Base-by-base conservation (phyloP, 345 rosid species). In the Sonneratia alba region DNA sequence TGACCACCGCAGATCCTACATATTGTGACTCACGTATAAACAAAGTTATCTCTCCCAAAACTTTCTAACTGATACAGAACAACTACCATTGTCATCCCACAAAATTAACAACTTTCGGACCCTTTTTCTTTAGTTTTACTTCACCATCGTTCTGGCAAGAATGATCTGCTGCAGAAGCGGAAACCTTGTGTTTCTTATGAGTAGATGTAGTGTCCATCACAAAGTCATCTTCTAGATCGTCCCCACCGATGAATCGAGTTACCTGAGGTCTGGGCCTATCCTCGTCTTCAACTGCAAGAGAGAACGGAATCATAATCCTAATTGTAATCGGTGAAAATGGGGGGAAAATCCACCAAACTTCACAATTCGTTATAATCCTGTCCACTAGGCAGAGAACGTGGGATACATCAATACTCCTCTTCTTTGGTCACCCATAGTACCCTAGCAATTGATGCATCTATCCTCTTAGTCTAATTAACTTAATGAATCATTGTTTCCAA, bases 151-250 rank as follows among this genome's bases (percentile, higher is more conserved):
- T 82, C 51, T 80, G 56, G 62, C 68, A 71, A n/a, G 77, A 77
- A 69, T 75, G 45, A 69, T 36, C 78, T 4, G 43, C 67, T 57
- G 70, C 70, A 21, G 72, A 22, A 43, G 72, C 79, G 12, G 75
- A 70, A 63, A 61, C 53, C 76, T 75, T 76, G 36, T 76, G 79
- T 57, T 82, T 84, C 66, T 77, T 78, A 74, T 38, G 67, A 51
- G 67, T 78, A 71, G 32, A 36, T 43, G 77, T 56, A 45, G 70
- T 83, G 67, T 82, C 85, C 51, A 72, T 71, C 80, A 63, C 36
- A 82, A 92, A 92, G 77, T 95, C 99, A 21, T 92, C 97, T 15
- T 85, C 93, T 36, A 95, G 93, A 78, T 95, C 93, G n/a, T 92
- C 97, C 42, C 99, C 97, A 18, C 97, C 86, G 0, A 51, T 7